Evolutionary conservation across 306 rosid species (phyloP), one percentile per base, ranked within the genome.

Genomic region (Casuarina glauca): DNA sequence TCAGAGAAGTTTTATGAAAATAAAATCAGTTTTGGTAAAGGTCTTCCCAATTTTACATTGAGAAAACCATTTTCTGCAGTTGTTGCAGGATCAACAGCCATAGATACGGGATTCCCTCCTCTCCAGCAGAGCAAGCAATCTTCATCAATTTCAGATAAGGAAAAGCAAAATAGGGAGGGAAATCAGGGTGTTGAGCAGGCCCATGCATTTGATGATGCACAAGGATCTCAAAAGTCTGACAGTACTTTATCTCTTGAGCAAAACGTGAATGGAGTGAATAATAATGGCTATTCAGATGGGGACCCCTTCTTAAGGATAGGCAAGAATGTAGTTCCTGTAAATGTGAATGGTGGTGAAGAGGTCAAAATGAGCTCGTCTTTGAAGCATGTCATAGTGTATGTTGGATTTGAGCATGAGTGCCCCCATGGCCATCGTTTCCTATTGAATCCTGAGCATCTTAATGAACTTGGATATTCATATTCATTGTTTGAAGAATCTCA

Each of bases 1-100:
- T 80, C 89, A 49, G 90, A 89, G 60, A 73, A 84, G 66, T 68
- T 69, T 69, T 94, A 88, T 75, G 84, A 88, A 79, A 87, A 86
- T 75, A 88, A 78, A 76, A 84, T 88, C 73, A 88, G 87, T 78
- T 89, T 88, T 11, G 93, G 97, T 69, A 87, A 78, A 74, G 91
- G 91, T 78, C 85, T 90, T 76, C 96, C 98, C 67, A 84, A 79
- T 79, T 89, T 87, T 84, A 85, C 88, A 61, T 84, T 94, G 90
- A 88, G 88, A 78, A 94, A 94, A 80, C 94, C 98, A 80, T 94
- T 94, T 86, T 92, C 98, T 80, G 98, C 91, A 87, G 98, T 94
- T 9, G 98, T 94, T 69, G 96, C 96, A 64, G 97, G 98, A 85
- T 89, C 92, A 50, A 83, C 82, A 4, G 69, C 88, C 75, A 77